phyloP scores from a whole-genome alignment of 1,284 basidiomycete genomes.

The Sanghuangporus baumii region DNA sequence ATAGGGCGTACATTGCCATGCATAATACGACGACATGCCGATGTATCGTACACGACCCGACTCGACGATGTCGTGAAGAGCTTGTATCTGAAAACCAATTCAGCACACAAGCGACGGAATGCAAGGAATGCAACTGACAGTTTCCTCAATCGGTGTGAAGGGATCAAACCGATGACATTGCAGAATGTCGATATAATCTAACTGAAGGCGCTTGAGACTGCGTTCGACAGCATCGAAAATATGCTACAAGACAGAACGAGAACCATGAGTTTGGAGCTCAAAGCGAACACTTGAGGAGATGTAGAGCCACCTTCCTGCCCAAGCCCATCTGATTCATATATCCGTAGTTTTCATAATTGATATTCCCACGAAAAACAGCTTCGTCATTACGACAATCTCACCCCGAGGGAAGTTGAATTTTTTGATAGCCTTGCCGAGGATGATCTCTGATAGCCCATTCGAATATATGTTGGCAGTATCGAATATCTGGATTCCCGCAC shows the following conservation, averaged over 20 bases:
- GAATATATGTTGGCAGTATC: constrained; percentile 53
- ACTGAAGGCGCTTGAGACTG: constrained; percentile 29
- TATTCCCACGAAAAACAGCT: constrained; percentile 25
- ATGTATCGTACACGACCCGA: constrained; percentile 41
- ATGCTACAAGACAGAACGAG: constrained; percentile 15
- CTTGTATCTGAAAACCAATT: constrained; percentile 50
- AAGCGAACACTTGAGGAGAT: background rate
- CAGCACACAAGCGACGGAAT: constrained; percentile 17
- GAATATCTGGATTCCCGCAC: constrained; percentile 38
- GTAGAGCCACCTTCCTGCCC: constrained; percentile 30
- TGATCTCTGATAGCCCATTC: constrained; percentile 66
- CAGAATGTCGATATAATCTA: constrained; percentile 35
- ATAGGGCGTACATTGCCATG: constrained; percentile 31
- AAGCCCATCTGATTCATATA: constrained; percentile 36
- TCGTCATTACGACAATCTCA: constrained; percentile 75
- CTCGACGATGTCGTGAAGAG: constrained; percentile 42
- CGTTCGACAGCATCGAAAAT: constrained; percentile 37
- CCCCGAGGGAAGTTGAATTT: constrained; percentile 64
- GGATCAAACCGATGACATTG: constrained; percentile 39
- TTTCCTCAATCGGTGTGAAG: constrained; percentile 40
- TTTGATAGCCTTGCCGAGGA: constrained; percentile 78
- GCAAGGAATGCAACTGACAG: constrained; percentile 16
- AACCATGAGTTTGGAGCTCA: background rate
- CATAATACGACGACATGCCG: constrained; percentile 39
- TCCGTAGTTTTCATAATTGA: constrained; percentile 23